Conservation (phyloP, 352 stramenopile species). For the Aphanomyces astaci region DNA sequence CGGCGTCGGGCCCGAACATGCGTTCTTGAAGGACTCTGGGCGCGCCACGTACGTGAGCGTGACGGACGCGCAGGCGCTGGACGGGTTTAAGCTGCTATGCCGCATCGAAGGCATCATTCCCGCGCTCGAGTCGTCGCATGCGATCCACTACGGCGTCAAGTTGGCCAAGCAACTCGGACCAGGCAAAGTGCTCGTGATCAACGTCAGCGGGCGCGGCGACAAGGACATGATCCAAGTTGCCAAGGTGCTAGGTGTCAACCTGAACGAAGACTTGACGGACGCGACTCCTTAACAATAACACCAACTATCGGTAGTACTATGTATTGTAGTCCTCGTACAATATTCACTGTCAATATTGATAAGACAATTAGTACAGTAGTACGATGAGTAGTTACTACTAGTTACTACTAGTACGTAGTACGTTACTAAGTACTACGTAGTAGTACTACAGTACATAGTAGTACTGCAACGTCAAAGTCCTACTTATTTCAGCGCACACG, state of each 20-base stretch:
- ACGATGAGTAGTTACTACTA: too few relatives aligned
- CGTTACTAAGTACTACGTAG: too few relatives aligned
- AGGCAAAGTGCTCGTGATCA: constrained; percentile 94
- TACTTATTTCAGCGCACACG: too few relatives aligned
- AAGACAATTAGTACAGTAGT: too few relatives aligned
- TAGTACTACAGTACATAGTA: too few relatives aligned
- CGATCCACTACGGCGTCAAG: constrained; percentile 91
- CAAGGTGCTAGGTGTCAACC: constrained; percentile 92
- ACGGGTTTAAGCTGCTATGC: constrained; percentile 94
- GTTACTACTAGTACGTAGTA: too few relatives aligned
- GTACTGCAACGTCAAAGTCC: too few relatives aligned
- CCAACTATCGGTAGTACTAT: too few relatives aligned
- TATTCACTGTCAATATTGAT: too few relatives aligned
- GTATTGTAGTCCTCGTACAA: too few relatives aligned
- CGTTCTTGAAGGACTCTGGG: constrained; percentile 94
- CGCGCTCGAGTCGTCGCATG: constrained; percentile 94
- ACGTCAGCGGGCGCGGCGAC: constrained; percentile 96
- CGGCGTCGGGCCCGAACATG: constrained; percentile 95
- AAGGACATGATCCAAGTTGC: constrained; percentile 99
- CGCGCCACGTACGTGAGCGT: constrained; percentile 94
- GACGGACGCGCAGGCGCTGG: constrained; percentile 94
- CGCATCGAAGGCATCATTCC: constrained; percentile 97
- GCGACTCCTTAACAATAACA: constrained; percentile 7
- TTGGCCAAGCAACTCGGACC: constrained; percentile 82
- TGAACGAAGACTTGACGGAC: constrained; percentile 77